These are phyloP conservation scores for Calvatia gigantea DNA, from an alignment of 768 basidiomycete species.

Conservation along the genomic window DNA sequence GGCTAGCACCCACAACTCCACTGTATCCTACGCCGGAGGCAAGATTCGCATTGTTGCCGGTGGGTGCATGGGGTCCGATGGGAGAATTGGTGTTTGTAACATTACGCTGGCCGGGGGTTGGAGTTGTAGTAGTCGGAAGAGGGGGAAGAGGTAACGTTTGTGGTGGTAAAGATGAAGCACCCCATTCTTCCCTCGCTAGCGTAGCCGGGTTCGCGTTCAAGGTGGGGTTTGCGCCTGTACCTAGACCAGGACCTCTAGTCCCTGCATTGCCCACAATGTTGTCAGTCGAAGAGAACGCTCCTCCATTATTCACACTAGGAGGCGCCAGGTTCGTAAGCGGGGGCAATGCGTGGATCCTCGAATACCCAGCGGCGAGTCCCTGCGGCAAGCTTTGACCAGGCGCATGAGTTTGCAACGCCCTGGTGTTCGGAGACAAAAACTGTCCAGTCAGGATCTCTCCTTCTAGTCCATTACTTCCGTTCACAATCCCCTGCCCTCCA, in stretches of 20 bases:
- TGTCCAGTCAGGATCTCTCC: slow-evolving; percentile 24
- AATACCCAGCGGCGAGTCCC: slow-evolving; percentile 88
- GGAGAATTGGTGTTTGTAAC: not conserved
- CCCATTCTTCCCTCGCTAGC: slow-evolving; percentile 20
- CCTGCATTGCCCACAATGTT: not conserved
- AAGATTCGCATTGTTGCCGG: not conserved
- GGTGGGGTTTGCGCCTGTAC: slow-evolving; percentile 11
- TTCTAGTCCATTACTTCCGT: not conserved
- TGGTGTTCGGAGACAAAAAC: slow-evolving; percentile 60
- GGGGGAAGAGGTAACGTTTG: slow-evolving; percentile 3
- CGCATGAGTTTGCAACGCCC: slow-evolving; percentile 83
- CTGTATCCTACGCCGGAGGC: slow-evolving; percentile 33
- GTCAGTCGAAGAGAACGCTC: slow-evolving; percentile 12
- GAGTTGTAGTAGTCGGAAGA: slow-evolving; percentile 5
- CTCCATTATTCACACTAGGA: slow-evolving; percentile 21
- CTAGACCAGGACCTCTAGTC: not conserved
- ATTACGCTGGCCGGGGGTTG: slow-evolving; percentile 2
- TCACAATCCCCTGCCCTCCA: not conserved
- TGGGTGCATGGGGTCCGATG: not conserved
- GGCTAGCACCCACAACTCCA: slow-evolving; percentile 28
- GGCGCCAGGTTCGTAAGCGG: slow-evolving; percentile 35
- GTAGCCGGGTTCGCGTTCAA: slow-evolving; percentile 24
- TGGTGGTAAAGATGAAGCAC: slow-evolving; percentile 17
- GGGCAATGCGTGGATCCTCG: slow-evolving; percentile 77
- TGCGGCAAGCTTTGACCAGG: slow-evolving; percentile 91